Percentiles rank a stretch among this genome's conserved stretches.
Conservation (phyloP, 2,329 filamentous ascomycete species). For the Colletotrichum camelliae region DNA sequence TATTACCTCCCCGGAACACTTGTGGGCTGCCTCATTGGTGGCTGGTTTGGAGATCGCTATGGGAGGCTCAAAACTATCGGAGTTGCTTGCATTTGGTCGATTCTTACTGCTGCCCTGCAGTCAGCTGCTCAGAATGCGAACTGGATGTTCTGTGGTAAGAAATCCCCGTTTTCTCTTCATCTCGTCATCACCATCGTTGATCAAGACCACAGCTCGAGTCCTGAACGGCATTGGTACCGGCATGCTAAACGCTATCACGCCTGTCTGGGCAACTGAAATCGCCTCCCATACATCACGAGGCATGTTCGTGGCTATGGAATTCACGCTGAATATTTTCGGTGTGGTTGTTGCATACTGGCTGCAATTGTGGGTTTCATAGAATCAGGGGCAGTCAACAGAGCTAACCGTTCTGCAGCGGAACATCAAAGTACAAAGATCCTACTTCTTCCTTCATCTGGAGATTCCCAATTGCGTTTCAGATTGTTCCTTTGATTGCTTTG, state of each 20-base stretch:
- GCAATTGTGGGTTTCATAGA: constrained; percentile 43
- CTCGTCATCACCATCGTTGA: background rate
- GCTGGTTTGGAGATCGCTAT: constrained; percentile 66
- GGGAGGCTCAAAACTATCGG: constrained; percentile 70
- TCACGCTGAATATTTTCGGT: constrained; percentile 62
- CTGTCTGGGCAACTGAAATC: constrained; percentile 75
- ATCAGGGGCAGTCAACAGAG: background rate
- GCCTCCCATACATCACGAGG: constrained; percentile 72
- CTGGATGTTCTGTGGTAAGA: constrained; percentile 66
- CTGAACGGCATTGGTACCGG: constrained; percentile 73
- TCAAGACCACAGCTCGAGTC: constrained; percentile 50
- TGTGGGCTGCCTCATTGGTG: constrained; percentile 66
- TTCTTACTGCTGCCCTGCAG: constrained; percentile 68
- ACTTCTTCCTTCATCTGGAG: constrained; percentile 66
- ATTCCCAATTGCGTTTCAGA: constrained; percentile 75
- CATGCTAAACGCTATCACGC: constrained; percentile 72
- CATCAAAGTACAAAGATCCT: constrained; percentile 48
- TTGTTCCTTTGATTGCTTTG: constrained; percentile 65
- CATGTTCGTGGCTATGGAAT: constrained; percentile 74
- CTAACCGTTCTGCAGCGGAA: constrained; percentile 19
- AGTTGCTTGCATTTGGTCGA: constrained; percentile 60
- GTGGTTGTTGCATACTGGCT: constrained; percentile 61
- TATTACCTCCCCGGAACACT: constrained; percentile 62
- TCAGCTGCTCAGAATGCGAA: constrained; percentile 67
- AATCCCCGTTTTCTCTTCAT: background rate